phyloP scores from a whole-genome alignment of 345 rosid genomes.

The Excoecaria agallocha region DNA sequence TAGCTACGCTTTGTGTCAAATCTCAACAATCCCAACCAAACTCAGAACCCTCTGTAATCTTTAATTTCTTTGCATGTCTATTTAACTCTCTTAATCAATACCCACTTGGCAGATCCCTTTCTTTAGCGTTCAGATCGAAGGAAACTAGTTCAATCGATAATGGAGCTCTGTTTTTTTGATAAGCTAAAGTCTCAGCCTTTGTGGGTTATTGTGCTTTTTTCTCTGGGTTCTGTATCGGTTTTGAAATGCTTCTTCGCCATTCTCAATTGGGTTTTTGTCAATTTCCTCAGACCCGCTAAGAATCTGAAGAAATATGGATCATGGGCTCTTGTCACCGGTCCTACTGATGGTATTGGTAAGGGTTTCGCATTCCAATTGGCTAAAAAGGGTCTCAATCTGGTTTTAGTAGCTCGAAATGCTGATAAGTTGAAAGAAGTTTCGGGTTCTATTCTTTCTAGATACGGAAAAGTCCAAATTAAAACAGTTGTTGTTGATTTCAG shows the following conservation, averaged over 20 bases:
- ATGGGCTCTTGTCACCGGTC: constrained; percentile 92
- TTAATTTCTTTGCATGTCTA: background rate
- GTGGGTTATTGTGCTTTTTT: constrained; percentile 53
- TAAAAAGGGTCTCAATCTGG: constrained; percentile 68
- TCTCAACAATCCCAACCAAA: background rate
- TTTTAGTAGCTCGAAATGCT: constrained; percentile 76
- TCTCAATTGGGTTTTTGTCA: constrained; percentile 70
- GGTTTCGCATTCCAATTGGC: constrained; percentile 83
- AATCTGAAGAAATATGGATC: constrained; percentile 86
- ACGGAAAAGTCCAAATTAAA: constrained; percentile 49
- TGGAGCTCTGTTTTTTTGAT: constrained; percentile 50
- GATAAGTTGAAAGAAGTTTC: constrained; percentile 68
- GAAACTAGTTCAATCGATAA: constrained; percentile 2
- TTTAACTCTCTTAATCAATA: constrained; percentile 1
- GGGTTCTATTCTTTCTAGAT: constrained; percentile 51
- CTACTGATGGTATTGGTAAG: constrained; percentile 93
- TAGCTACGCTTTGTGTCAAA: background rate
- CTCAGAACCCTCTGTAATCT: background rate
- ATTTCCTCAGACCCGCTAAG: constrained; percentile 78
- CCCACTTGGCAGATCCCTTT: constrained; percentile 21
- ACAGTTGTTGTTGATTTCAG: constrained; percentile 77
- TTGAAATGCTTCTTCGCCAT: constrained; percentile 40
- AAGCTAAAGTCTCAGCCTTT: constrained; percentile 63
- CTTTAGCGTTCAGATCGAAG: background rate
- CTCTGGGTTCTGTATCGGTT: constrained; percentile 55